Percentiles rank a stretch among this genome's conserved stretches.
Conservation (phyloP, 805 yeast species). For the Cyberlindnera subsufficiens region DNA sequence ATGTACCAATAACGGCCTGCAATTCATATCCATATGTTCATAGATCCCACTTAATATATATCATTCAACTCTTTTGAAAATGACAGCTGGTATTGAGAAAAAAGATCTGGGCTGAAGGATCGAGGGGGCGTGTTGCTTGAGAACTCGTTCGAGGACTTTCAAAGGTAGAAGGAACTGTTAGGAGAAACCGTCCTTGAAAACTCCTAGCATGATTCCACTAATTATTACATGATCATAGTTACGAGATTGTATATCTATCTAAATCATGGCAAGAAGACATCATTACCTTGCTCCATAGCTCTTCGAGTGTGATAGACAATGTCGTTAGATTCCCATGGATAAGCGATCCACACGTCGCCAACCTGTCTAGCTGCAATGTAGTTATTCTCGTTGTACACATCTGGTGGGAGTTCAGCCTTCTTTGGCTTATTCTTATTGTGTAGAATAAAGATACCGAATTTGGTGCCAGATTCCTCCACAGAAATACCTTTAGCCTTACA, state of each 20-base stretch:
- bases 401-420: slow-evolving; percentile 64
- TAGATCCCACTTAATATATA: too few relatives aligned
- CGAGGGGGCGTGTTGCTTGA: too few relatives aligned
- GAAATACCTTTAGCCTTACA: slow-evolving; percentile 46
- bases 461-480: slow-evolving; percentile 39
- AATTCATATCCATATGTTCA: too few relatives aligned
- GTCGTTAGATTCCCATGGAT: slow-evolving; percentile 81
- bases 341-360: slow-evolving; percentile 80
- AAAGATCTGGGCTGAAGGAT: too few relatives aligned
- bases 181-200: too few relatives aligned
- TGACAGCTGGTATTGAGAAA: too few relatives aligned
- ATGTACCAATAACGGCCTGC: too few relatives aligned
- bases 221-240: too few relatives aligned
- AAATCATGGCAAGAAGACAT: slow-evolving; percentile 31
- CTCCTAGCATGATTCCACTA: too few relatives aligned
- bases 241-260: background rate
- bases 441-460: slow-evolving; percentile 69
- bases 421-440: slow-evolving; percentile 73
- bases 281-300: slow-evolving; percentile 74
- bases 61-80: too few relatives aligned
- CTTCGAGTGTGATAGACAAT: slow-evolving; percentile 65
- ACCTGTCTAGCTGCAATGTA: slow-evolving; percentile 73
- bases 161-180: too few relatives aligned
- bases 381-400: slow-evolving; percentile 49
- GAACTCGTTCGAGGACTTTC: too few relatives aligned